phyloP scores from a whole-genome alignment of 2,329 filamentous ascomycete species.

The Ascocoryne sarcoides region DNA sequence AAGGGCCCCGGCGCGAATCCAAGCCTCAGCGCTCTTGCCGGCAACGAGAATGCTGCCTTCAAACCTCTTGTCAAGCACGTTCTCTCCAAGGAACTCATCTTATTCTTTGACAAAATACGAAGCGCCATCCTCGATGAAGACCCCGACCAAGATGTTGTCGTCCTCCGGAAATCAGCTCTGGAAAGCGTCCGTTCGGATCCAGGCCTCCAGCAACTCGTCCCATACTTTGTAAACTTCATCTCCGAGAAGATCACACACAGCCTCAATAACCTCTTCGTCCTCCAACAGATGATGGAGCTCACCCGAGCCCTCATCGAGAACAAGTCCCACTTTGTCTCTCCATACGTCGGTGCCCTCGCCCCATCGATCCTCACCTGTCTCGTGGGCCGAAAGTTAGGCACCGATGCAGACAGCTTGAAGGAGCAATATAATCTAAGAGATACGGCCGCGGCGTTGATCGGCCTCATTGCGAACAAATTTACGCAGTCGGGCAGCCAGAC shows the following conservation, averaged over 20 bases:
- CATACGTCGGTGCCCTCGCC: slow-evolving; percentile 57
- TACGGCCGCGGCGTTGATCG: slow-evolving; percentile 73
- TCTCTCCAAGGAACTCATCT: slow-evolving; percentile 86
- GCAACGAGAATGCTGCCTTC: slow-evolving; percentile 73
- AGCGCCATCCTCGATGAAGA: slow-evolving; percentile 79
- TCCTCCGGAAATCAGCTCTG: slow-evolving; percentile 73
- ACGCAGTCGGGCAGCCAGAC: slow-evolving; percentile 71
- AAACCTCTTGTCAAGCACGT: slow-evolving; percentile 94
- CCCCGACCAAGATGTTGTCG: slow-evolving; percentile 64
- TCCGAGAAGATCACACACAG: slow-evolving; percentile 93
- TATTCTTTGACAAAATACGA: slow-evolving; percentile 96
- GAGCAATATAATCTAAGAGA: slow-evolving; percentile 76
- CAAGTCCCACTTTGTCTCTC: slow-evolving; percentile 62
- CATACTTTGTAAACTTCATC: slow-evolving; percentile 94
- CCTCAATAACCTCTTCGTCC: slow-evolving; percentile 78
- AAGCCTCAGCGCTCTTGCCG: slow-evolving; percentile 72
- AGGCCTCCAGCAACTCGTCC: slow-evolving; percentile 87
- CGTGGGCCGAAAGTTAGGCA: slow-evolving; percentile 61
- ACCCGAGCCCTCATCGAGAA: slow-evolving; percentile 79
- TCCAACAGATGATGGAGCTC: slow-evolving; percentile 89
- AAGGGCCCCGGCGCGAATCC: slow-evolving; percentile 87
- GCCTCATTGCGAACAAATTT: slow-evolving; percentile 72
- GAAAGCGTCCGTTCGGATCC: slow-evolving; percentile 82
- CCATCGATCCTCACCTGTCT: slow-evolving; percentile 88
- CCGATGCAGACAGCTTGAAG: slow-evolving; percentile 42